Evolutionary conservation across 139 green algal species (phyloP).

Genomic region (Micractinium sp.): DNA sequence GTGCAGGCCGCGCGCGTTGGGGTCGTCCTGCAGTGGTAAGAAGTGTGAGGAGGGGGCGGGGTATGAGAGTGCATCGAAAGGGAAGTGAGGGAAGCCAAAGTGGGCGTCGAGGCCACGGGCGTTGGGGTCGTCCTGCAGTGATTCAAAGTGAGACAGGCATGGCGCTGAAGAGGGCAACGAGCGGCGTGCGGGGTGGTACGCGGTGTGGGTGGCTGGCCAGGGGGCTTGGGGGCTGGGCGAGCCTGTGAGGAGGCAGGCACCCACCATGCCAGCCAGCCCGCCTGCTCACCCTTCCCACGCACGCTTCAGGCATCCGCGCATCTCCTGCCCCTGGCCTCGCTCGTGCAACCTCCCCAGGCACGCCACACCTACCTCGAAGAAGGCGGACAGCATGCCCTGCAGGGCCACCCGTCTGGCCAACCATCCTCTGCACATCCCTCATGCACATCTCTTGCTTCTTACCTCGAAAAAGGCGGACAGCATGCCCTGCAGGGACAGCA

Average conservation of each 20-base stretch:
- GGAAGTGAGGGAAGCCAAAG: not conserved
- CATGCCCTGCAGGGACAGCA: conserved; percentile 80
- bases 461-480: conserved; percentile 70
- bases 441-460: not conserved
- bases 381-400: conserved; percentile 50
- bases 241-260: too few species aligned
- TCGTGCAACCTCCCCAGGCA: not conserved
- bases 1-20: conserved; percentile 60
- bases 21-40: conserved; percentile 26
- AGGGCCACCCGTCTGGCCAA: too few species aligned
- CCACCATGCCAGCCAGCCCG: too few species aligned
- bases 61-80: not conserved
- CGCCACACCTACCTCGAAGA: conserved; percentile 60
- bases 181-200: too few species aligned
- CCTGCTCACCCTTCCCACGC: too few species aligned
- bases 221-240: too few species aligned
- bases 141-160: too few species aligned
- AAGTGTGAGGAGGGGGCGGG: not conserved
- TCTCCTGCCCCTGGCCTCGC: too few species aligned
- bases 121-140: conserved; percentile 37
- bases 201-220: too few species aligned
- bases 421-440: too few species aligned
- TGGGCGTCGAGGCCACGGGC: conserved; percentile 34
- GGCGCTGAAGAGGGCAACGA: too few species aligned
- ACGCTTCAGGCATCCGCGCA: too few species aligned